Base-by-base conservation (phyloP, 129 eudicot species). In the Lactuca saligna region DNA sequence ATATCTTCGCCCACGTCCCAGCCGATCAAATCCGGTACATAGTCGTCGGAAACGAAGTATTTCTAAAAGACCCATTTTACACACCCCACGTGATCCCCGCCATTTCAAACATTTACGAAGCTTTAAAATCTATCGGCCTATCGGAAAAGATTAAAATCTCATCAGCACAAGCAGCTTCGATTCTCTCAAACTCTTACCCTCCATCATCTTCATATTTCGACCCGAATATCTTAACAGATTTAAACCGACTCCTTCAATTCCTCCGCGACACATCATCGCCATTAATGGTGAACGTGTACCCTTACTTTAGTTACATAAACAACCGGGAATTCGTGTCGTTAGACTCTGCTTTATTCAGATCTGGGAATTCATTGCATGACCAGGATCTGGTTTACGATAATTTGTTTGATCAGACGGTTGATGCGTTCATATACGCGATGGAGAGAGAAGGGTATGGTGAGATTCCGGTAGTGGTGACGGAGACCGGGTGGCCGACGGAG, bases 221-320 rank as follows among this genome's bases (percentile, higher is more conserved):
- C 44, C 81, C 83, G 32, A 69, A 71, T 54, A 39, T 82, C 13
- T 49, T 17, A 65, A 76, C 88, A 1, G 61, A 67, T 15, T 33
- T 87, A 42, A 69, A 38, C 66, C 89, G 75, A 0, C 79, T 86
- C 2, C 65, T 90, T 11, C 79, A 77, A 12, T 82, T 87, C 62
- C 73, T 90, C 29, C 78, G 37, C 6, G 83, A 87, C 41, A 82
- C 82, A 0, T 74, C 79, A 14, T 87, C 89, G 12, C 91, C 91
- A 11, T 75, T 90, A 57, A 87, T 90, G 97, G 83, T 90, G n/a
- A 90, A 90, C 39, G 81, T 87, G 8, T 90, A 90, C 80, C 95
- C 97, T 1, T 90, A 71, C 51, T 87, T 87, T 25, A 84, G 89
- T 62, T 87, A 90, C 82, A 61, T 82, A n/a, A 71, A 74, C 60